Conservation (phyloP, 177 flowering plant species). For the Vitis hybrid region DNA sequence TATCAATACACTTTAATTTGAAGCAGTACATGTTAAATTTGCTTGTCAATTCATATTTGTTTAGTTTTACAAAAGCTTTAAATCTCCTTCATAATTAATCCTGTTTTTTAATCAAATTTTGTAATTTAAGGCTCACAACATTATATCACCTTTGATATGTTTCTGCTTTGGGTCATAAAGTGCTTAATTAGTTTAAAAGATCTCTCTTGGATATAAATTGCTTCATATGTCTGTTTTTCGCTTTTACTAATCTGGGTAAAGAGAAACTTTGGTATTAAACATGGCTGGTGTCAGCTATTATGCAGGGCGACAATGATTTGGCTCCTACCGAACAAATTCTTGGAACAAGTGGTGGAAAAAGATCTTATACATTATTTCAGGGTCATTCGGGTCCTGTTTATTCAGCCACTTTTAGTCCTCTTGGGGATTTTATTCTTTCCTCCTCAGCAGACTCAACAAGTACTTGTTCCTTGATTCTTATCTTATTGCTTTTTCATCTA, state of each 20-base stretch:
- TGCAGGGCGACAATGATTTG: conserved; percentile 72
- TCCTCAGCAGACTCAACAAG: conserved; percentile 95
- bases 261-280: conserved; percentile 6
- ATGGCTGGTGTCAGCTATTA: conserved; percentile 48
- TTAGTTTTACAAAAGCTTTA: no score
- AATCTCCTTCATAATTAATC: no score
- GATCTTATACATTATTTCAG: conserved; percentile 79
- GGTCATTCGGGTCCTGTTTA: conserved; percentile 98
- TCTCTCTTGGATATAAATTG: no score
- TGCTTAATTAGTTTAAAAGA: no score
- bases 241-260: neutral
- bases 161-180: neutral
- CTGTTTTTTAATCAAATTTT: no score
- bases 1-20: no score
- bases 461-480: conserved; percentile 26
- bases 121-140: no score
- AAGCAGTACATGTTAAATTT: no score
- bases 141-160: no score
- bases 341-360: conserved; percentile 57
- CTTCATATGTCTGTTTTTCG: neutral
- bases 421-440: conserved; percentile 91
- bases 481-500: neutral
- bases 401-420: conserved; percentile 87
- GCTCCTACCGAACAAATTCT: conserved; percentile 37
- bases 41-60: no score